Conservation (phyloP, 176 grass and related monocot genomes). For the Phyllostachys edulis region DNA sequence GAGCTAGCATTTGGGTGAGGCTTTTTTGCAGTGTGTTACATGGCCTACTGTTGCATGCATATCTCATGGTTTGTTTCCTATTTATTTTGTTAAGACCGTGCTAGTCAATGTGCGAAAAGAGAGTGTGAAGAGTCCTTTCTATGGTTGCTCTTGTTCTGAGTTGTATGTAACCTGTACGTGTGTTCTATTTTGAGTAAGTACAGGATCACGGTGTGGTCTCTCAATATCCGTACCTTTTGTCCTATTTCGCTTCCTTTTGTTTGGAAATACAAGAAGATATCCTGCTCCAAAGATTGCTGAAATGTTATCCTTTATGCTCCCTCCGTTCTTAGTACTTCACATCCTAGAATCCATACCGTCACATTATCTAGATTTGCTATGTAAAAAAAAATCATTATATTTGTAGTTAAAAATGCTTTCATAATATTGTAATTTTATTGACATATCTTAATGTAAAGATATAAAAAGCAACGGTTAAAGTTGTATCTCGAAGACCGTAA, state of each 20-base stretch:
- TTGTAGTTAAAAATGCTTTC: no score
- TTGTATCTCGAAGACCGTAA: no score
- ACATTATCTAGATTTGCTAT: no score
- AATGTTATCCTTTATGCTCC: no score
- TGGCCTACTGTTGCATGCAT: conserved; percentile 34
- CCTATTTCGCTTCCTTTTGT: neutral
- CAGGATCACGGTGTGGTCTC: conserved; percentile 26
- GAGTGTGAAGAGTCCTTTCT: neutral
- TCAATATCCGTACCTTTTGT: neutral
- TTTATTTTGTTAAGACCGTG: conserved; percentile 17
- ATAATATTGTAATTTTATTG: no score
- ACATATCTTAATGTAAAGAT: no score
- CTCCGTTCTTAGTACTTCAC: no score
- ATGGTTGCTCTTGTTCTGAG: conserved; percentile 22
- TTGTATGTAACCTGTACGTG: neutral
- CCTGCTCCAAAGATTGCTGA: neutral
- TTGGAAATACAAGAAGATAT: conserved; percentile 9
- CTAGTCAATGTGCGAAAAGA: conserved; percentile 29
- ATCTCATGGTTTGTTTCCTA: conserved; percentile 17
- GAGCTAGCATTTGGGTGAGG: conserved; percentile 26
- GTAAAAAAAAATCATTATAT: no score
- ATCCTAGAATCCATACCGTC: no score
- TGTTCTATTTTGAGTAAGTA: conserved; percentile 19
- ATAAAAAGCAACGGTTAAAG: no score
- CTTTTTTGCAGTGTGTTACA: conserved; percentile 33